These are phyloP conservation scores for Mallotus japonicus DNA, from an alignment of 441 rosid genomes.

Conservation along the genomic window DNA sequence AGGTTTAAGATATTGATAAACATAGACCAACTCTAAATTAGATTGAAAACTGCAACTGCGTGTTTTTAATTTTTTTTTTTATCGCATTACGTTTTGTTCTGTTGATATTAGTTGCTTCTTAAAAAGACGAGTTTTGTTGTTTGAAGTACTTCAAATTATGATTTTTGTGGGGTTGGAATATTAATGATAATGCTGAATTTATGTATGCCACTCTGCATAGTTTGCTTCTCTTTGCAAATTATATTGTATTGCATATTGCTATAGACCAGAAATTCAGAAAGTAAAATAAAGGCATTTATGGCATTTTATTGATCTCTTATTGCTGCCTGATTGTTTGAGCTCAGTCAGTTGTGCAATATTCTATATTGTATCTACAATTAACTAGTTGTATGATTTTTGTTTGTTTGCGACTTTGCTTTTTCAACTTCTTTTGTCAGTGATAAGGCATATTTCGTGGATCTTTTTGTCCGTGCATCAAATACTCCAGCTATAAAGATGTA, in stretches of 20 bases:
- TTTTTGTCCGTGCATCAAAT: conserved; percentile 93
- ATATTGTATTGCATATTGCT: conserved; percentile 2
- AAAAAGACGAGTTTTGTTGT: no score
- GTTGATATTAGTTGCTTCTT: no score
- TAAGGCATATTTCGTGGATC: conserved; percentile 92
- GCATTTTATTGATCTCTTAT: not conserved
- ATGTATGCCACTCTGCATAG: no score
- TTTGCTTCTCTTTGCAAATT: not conserved
- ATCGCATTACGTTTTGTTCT: no score
- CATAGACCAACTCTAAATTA: no score
- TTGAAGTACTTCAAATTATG: no score
- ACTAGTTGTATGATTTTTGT: not conserved
- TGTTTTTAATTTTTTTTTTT: no score
- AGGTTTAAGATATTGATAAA: no score
- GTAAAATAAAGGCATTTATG: not conserved
- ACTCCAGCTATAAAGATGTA: conserved; percentile 97
- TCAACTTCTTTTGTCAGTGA: conserved; percentile 53
- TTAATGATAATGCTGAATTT: no score
- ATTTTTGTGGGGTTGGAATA: no score
- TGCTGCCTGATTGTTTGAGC: not conserved
- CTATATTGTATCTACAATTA: not conserved
- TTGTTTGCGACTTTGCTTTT: not conserved
- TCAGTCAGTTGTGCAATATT: not conserved
- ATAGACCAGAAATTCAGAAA: not conserved
- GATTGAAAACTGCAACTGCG: no score